A percentile compares a stretch with the other conserved stretches of the same genome.
phyloP scores from a whole-genome alignment of 108 stramenopile genomes.

The Pseudonitzschia delicatissima region DNA sequence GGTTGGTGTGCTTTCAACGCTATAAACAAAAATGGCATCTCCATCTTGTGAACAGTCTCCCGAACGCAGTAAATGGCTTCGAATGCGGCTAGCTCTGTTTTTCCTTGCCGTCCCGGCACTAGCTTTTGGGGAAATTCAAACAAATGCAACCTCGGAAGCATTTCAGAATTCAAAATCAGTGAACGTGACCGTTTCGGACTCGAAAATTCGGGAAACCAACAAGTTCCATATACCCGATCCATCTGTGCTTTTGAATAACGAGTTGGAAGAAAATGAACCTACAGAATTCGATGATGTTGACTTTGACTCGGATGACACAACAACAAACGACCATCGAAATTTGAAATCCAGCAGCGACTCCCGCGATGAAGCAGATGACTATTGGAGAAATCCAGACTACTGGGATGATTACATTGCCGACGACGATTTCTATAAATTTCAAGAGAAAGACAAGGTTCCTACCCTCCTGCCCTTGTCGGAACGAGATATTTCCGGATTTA shows the following conservation, averaged over 20 bases:
- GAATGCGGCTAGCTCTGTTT: constrained; percentile 20
- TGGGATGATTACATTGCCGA: constrained; percentile 31
- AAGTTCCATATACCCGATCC: background rate
- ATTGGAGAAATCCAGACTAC: constrained; percentile 19
- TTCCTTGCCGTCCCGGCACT: constrained; percentile 13
- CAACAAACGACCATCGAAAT: constrained; percentile 10
- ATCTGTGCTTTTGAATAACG: background rate
- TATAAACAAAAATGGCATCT: background rate
- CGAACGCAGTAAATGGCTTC: constrained; percentile 13
- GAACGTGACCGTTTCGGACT: no score
- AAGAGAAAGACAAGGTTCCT: constrained; percentile 16
- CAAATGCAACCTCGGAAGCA: no score
- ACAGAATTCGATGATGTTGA: background rate
- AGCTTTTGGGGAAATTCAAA: background rate
- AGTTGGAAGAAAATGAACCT: background rate
- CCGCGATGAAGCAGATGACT: constrained; percentile 20
- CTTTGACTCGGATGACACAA: background rate
- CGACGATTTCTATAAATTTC: constrained; percentile 33
- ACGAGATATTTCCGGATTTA: constrained; percentile 68
- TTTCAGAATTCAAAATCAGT: no score
- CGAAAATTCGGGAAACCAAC: no score
- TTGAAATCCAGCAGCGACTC: constrained; percentile 11
- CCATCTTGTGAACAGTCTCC: background rate
- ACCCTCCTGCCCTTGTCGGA: constrained; percentile 46
- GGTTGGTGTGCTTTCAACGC: no score